A percentile compares a stretch with the other conserved stretches of the same genome.
Conservation (phyloP, 2,329 filamentous ascomycete species). For the Ilyonectria robusta region DNA sequence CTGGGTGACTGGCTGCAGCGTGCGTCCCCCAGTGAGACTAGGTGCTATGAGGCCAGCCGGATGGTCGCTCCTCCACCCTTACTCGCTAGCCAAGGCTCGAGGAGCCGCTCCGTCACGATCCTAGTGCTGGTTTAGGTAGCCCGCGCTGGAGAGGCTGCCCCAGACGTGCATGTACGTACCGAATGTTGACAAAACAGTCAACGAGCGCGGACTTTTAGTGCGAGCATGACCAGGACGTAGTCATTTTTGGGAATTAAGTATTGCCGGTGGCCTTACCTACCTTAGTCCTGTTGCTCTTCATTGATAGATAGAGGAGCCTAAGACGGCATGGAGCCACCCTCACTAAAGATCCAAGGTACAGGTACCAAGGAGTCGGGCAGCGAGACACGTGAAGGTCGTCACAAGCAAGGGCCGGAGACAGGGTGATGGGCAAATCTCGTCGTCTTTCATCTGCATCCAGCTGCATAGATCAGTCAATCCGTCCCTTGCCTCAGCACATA, state of each 20-base stretch:
- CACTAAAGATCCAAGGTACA: constrained; percentile 10
- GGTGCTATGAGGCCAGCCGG: constrained; percentile 34
- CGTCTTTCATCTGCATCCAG: constrained; percentile 14
- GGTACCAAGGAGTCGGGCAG: constrained; percentile 11
- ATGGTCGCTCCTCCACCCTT: constrained; percentile 38
- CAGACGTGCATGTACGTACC: constrained; percentile 23
- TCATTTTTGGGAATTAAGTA: constrained; percentile 17
- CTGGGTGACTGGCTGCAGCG: constrained; percentile 42
- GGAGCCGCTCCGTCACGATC: constrained; percentile 49
- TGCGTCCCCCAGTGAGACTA: constrained; percentile 42
- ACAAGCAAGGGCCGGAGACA: constrained; percentile 5
- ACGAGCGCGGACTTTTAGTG: constrained; percentile 13
- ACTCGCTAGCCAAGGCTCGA: constrained; percentile 44
- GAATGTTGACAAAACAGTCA: constrained; percentile 13
- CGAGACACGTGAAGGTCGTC: background rate
- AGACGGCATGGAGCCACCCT: constrained; percentile 3
- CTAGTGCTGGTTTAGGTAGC: constrained; percentile 45
- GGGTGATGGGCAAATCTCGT: constrained; percentile 16
- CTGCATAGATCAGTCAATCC: constrained; percentile 29
- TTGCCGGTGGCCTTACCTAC: constrained; percentile 10
- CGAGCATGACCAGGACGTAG: constrained; percentile 2
- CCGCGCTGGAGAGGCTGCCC: constrained; percentile 24
- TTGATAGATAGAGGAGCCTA: constrained; percentile 1
- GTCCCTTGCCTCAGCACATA: constrained; percentile 10
- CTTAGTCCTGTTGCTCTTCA: constrained; percentile 1